A percentile compares a stretch with the other conserved stretches of the same genome.
Evolutionary conservation across 345 rosid species (phyloP).

Genomic region (Linum lewisii): DNA sequence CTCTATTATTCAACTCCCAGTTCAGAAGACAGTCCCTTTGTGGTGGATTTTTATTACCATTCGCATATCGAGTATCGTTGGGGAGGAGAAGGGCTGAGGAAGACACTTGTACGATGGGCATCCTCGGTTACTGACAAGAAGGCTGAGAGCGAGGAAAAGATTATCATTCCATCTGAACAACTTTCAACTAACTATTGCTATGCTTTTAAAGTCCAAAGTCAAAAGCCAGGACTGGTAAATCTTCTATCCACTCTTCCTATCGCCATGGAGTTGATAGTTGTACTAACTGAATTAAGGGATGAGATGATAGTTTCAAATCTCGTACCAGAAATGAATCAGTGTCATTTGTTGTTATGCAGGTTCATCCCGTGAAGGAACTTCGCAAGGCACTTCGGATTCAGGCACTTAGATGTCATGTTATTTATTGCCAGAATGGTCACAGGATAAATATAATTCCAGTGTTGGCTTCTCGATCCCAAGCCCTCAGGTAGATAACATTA

Average conservation of each 20-base stretch:
- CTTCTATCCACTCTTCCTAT: not conserved
- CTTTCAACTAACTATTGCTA: constrained; percentile 86
- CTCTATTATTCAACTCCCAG: constrained; percentile 69
- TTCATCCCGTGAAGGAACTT: constrained; percentile 76
- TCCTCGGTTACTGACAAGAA: constrained; percentile 45
- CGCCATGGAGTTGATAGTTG: not conserved
- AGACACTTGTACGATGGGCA: constrained; percentile 90
- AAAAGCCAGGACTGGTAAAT: constrained; percentile 55
- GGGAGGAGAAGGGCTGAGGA: constrained; percentile 99
- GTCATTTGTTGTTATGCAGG: constrained; percentile 30
- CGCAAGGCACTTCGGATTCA: constrained; percentile 77
- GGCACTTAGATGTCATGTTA: constrained; percentile 74
- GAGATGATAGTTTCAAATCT: no score
- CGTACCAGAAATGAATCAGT: not conserved
- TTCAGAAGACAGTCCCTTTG: constrained; percentile 61
- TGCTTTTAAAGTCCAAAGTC: constrained; percentile 53
- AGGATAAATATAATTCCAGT: constrained; percentile 80
- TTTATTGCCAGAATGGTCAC: constrained; percentile 72
- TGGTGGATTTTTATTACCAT: constrained; percentile 83
- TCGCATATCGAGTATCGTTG: constrained; percentile 95
- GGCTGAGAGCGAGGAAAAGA: constrained; percentile 38
- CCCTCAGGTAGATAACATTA: constrained; percentile 62
- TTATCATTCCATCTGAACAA: constrained; percentile 64
- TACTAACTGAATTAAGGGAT: not conserved
- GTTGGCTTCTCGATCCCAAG: constrained; percentile 83